These are phyloP conservation scores for Karstenula rhodostoma DNA, from an alignment of 2,329 filamentous ascomycete genomes.

Conservation along the genomic window DNA sequence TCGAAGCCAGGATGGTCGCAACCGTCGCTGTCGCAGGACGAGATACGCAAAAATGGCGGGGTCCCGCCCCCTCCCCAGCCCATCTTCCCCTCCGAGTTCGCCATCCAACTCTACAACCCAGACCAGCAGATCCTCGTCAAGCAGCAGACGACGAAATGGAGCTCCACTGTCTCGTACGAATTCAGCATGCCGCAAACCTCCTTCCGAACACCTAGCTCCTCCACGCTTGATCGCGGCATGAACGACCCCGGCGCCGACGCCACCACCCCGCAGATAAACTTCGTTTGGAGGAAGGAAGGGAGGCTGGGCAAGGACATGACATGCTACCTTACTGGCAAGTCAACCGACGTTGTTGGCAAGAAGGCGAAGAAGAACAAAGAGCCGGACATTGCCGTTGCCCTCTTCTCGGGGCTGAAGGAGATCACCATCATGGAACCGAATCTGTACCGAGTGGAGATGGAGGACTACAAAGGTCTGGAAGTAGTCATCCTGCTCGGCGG, in stretches of 20 bases:
- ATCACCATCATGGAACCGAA: conserved; percentile 95
- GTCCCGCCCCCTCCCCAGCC: conserved; percentile 72
- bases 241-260: conserved; percentile 64
- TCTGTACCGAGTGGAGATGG: conserved; percentile 85
- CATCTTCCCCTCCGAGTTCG: conserved; percentile 78
- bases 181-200: conserved; percentile 90
- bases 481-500: conserved; percentile 73
- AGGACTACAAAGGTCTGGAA: conserved; percentile 93
- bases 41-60: conserved; percentile 75
- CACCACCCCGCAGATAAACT: conserved; percentile 75
- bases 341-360: conserved; percentile 69
- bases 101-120: conserved; percentile 91
- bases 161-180: conserved; percentile 81
- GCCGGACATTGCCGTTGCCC: conserved; percentile 92
- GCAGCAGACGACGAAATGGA: conserved; percentile 79
- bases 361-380: conserved; percentile 77
- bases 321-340: conserved; percentile 84
- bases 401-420: conserved; percentile 76
- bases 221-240: conserved; percentile 77
- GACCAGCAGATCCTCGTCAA: conserved; percentile 81
- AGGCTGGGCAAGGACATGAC: conserved; percentile 87
- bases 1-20: conserved; percentile 87
- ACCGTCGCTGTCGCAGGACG: conserved; percentile 80
- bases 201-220: conserved; percentile 81
- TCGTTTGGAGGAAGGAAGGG: conserved; percentile 89